phyloP scores from a whole-genome alignment of 164 flowering plant species.

The Annona squamosa region DNA sequence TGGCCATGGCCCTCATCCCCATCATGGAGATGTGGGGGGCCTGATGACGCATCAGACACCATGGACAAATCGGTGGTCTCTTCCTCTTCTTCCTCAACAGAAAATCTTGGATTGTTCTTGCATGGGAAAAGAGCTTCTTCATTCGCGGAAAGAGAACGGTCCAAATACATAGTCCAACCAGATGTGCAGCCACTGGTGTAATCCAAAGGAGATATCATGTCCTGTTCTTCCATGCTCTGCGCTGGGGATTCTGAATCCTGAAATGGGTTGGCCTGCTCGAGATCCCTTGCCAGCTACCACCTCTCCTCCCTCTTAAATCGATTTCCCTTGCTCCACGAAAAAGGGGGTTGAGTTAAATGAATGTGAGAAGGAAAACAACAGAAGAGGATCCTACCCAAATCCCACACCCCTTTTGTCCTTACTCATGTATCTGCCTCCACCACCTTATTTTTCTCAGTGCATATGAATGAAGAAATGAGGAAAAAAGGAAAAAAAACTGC shows the following conservation, averaged over 20 bases:
- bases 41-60: slow-evolving; percentile 98
- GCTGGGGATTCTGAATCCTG: background rate
- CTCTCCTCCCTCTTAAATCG: background rate
- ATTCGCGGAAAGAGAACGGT: slow-evolving; percentile 31
- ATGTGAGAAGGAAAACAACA: background rate
- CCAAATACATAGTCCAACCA: slow-evolving; percentile 83
- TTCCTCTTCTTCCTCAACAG: slow-evolving; percentile 12
- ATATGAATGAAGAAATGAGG: slow-evolving; percentile 3
- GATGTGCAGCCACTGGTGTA: slow-evolving; percentile 74
- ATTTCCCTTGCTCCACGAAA: background rate
- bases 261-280: background rate
- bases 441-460: slow-evolving; percentile 3
- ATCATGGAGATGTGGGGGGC: slow-evolving; percentile 57
- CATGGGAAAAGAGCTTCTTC: slow-evolving; percentile 7
- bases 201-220: slow-evolving; percentile 22
- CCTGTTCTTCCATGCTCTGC: slow-evolving; percentile 31
- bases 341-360: background rate
- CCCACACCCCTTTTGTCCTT: slow-evolving; percentile 11
- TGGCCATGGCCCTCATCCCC: slow-evolving; percentile 25
- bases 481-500: slow-evolving; percentile 1
- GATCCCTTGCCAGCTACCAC: background rate
- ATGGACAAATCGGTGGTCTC: slow-evolving; percentile 71
- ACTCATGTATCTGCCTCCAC: background rate
- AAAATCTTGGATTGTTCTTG: background rate
- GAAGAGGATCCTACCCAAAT: slow-evolving; percentile 10